Evolutionary conservation across 495 filamentous ascomycete species (phyloP).

Genomic region (Penicillium malachiteum): DNA sequence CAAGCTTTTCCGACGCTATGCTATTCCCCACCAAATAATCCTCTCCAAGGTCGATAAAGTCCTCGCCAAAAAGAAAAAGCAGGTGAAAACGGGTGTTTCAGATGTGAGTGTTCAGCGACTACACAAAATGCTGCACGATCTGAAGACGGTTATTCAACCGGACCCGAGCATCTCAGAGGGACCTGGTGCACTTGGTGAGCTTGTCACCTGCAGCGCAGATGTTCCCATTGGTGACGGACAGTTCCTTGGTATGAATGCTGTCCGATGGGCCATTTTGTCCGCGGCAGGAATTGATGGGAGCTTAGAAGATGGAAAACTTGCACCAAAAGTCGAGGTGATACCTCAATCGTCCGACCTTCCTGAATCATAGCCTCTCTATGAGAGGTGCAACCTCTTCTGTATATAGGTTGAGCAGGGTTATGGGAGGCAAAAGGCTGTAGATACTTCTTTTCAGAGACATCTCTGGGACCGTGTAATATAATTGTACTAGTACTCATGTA

Average conservation of each 20-base stretch:
- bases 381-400: background rate
- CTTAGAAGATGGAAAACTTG: constrained; percentile 21
- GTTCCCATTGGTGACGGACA: constrained; percentile 28
- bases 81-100: constrained; percentile 31
- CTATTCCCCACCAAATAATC: constrained; percentile 73
- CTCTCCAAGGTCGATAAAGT: constrained; percentile 78
- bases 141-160: constrained; percentile 33
- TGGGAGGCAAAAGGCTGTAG: too few species aligned
- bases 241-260: constrained; percentile 42
- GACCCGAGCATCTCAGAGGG: constrained; percentile 30
- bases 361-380: background rate
- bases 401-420: too few species aligned
- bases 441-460: too few species aligned
- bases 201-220: constrained; percentile 49
- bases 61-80: constrained; percentile 34
- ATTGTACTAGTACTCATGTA: too few species aligned
- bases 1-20: constrained; percentile 56
- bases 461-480: too few species aligned
- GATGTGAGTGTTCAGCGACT: constrained; percentile 29
- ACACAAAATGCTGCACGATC: constrained; percentile 24
- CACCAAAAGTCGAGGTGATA: background rate
- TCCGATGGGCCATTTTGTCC: constrained; percentile 52
- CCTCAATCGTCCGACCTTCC: background rate
- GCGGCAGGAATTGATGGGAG: constrained; percentile 50
- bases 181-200: constrained; percentile 49